Evolutionary conservation across 352 stramenopile species (phyloP), one percentile per base, ranked within the genome.

Genomic region (Phytophthora megakarya): DNA sequence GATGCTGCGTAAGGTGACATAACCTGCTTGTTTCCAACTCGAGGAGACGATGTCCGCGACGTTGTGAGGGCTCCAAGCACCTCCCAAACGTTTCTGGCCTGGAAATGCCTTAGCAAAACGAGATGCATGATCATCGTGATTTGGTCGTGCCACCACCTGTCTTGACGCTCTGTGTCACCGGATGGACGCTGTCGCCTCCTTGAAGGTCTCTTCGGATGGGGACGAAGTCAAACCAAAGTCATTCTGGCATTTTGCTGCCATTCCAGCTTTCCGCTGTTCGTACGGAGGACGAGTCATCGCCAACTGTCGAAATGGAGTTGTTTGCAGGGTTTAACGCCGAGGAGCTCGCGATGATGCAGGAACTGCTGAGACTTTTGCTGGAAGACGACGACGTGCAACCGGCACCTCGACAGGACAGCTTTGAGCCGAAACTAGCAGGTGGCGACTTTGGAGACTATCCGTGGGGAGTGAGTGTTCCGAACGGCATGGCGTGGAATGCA

Each of bases 321-420:
- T 76, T 73, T 65, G 69, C 69, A 11, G 69, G 69, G 43, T 76
- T 76, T 59, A 76, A 76, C 55, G 64, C 64, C 38, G 69, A 76
- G 44, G 69, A 76, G 48, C 64, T 76, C 33, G 69, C 64, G 40
- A 76, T 76, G 69, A 76, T 76, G 69, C 59, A 76, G n/a, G 69
- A 76, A 28, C 30, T 76, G 38, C 50, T 76, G 40, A 46, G 64
- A 32, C 69, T 76, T 16, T 39, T 76, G 32, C 30, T 76, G 19
- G 69, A 76, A 45, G 69, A 76, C 13, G 69, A 76, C 51, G 69
- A 76, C 32, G 33, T 44, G 19, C 67, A 76, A 25, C 59, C 64
- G 19, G 59, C 53, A 16, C 58, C 68, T 46, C 60, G 53, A 48
- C 56, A 61, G 47, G 64, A 70, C 37, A 58, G 22, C 32, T 71